Evolutionary conservation across 2,329 filamentous ascomycete species (phyloP).

Genomic region (Fusarium camptoceras): DNA sequence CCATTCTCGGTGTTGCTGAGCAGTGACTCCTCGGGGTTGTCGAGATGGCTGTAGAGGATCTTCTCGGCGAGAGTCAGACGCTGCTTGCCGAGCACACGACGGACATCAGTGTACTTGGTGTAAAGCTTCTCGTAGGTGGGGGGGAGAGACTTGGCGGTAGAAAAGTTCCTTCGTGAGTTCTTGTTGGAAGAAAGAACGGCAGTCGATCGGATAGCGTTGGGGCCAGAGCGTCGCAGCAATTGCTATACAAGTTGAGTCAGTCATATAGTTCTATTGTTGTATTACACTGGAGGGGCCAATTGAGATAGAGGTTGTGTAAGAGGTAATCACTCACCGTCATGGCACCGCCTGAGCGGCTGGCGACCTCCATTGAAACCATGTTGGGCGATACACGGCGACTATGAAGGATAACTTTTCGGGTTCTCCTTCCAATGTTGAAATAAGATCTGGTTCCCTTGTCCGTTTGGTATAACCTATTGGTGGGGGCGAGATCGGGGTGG

Average conservation of each 20-base stretch:
- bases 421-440: constrained; percentile 15
- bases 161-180: constrained; percentile 54
- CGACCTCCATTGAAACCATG: constrained; percentile 65
- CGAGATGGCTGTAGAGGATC: constrained; percentile 96
- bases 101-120: constrained; percentile 79
- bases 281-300: constrained; percentile 13
- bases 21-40: constrained; percentile 89
- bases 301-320: background rate
- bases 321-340: constrained; percentile 55
- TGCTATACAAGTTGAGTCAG: constrained; percentile 49
- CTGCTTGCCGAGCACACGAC: constrained; percentile 73
- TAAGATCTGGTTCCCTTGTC: constrained; percentile 20
- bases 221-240: constrained; percentile 52
- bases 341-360: constrained; percentile 61
- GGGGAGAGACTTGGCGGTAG: constrained; percentile 58
- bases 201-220: constrained; percentile 46
- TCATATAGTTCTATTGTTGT: background rate
- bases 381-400: constrained; percentile 37
- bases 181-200: constrained; percentile 47
- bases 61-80: constrained; percentile 93
- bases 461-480: constrained; percentile 19
- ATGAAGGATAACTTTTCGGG: constrained; percentile 34
- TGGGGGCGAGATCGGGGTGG: constrained; percentile 48
- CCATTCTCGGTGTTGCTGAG: constrained; percentile 86
- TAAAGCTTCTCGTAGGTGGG: constrained; percentile 88